Percentiles rank a stretch among this genome's conserved stretches.
Evolutionary conservation across 352 stramenopile genomes (phyloP).

Genomic region (Phytophthora parvispora): DNA sequence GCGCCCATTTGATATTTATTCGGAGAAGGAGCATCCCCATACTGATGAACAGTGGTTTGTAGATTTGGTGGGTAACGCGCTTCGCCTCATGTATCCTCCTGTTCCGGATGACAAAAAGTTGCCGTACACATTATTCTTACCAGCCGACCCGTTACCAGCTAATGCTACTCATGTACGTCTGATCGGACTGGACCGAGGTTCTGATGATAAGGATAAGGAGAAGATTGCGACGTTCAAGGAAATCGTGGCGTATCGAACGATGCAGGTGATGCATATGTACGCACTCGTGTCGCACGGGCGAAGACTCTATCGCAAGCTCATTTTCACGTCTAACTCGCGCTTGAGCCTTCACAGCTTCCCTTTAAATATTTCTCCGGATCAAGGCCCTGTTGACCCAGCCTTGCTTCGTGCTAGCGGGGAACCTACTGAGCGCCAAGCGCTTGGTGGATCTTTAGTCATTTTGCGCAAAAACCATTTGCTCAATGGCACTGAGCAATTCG

Average conservation of each 20-base stretch:
- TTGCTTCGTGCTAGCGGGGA: conserved; percentile 77
- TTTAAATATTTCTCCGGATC: conserved; percentile 67
- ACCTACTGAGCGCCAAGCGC: conserved; percentile 64
- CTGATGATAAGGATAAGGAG: conserved; percentile 82
- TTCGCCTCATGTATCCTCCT: conserved; percentile 78
- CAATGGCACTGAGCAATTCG: conserved; percentile 86
- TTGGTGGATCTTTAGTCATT: conserved; percentile 93
- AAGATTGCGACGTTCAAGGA: conserved; percentile 97
- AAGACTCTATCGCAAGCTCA: conserved; percentile 96
- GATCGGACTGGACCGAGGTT: conserved; percentile 74
- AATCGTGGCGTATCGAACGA: conserved; percentile 94
- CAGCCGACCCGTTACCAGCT: conserved; percentile 54
- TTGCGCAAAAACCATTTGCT: conserved; percentile 74
- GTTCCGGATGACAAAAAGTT: conserved; percentile 87
- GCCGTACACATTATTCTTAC: conserved; percentile 80
- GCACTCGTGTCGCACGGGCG: conserved; percentile 98
- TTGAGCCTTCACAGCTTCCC: conserved; percentile 95
- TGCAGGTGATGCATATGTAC: conserved; percentile 97
- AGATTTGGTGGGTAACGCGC: conserved; percentile 66
- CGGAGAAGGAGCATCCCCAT: conserved; percentile 77
- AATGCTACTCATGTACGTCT: conserved; percentile 61
- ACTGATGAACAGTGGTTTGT: conserved; percentile 80
- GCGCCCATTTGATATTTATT: conserved; percentile 84
- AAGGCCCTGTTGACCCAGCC: conserved; percentile 67
- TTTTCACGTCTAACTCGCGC: conserved; percentile 98